phyloP scores from a whole-genome alignment of 169 alveolate species.

The Cryptosporidium parvum region DNA sequence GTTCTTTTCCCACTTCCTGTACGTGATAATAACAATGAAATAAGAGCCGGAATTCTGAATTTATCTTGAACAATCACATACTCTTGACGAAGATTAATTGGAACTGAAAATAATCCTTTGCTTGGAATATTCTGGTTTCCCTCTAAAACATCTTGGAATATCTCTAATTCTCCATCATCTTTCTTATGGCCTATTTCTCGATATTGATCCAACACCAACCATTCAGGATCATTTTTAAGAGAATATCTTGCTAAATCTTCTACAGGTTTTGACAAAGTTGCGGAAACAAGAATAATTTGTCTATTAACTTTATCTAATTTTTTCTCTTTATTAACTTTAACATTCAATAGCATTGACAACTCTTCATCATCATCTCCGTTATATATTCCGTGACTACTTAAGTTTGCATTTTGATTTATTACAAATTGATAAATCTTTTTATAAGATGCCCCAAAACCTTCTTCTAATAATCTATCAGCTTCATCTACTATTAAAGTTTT shows the following conservation, averaged over 20 bases:
- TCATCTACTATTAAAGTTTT: slow-evolving; percentile 94
- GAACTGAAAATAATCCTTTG: slow-evolving; percentile 71
- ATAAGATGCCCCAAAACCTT: slow-evolving; percentile 95
- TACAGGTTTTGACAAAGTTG: slow-evolving; percentile 86
- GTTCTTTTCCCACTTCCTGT: slow-evolving; percentile 35
- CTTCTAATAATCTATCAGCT: slow-evolving; percentile 97
- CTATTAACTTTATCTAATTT: slow-evolving; percentile 14
- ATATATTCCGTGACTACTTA: slow-evolving; percentile 6
- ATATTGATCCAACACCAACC: slow-evolving; percentile 63
- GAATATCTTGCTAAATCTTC: slow-evolving; percentile 84
- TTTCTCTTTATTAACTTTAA: slow-evolving; percentile 15
- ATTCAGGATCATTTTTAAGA: slow-evolving; percentile 79
- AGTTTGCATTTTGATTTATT: slow-evolving; percentile 24
- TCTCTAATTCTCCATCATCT: not conserved
- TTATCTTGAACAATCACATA: slow-evolving; percentile 55
- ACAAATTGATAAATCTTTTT: slow-evolving; percentile 84
- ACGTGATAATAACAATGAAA: slow-evolving; percentile 46
- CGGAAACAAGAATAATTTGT: slow-evolving; percentile 86
- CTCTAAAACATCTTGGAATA: not conserved
- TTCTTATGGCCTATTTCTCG: slow-evolving; percentile 10
- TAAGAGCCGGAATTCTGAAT: slow-evolving; percentile 65
- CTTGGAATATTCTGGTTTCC: not conserved
- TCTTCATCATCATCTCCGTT: slow-evolving; percentile 32
- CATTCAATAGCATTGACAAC: slow-evolving; percentile 17
- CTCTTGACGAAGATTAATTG: slow-evolving; percentile 62